Evolutionary conservation across 441 rosid species (phyloP).

Genomic region (Pelargonium myrrhifolium): DNA sequence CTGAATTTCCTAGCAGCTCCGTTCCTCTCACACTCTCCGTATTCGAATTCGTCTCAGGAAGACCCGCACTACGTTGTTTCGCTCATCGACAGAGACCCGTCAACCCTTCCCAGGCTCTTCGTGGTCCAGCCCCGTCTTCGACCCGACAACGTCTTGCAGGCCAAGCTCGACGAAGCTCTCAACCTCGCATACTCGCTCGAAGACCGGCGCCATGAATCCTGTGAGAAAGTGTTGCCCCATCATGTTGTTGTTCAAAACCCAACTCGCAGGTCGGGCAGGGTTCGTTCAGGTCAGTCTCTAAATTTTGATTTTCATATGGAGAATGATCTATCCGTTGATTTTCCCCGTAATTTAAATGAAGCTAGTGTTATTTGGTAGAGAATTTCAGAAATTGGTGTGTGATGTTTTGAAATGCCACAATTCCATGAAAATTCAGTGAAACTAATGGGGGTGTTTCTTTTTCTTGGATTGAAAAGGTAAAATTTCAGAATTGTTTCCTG

Average conservation of each 20-base stretch:
- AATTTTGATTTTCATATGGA: neutral
- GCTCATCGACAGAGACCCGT: constrained; percentile 49
- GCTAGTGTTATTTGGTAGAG: no score
- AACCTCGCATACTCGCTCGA: constrained; percentile 86
- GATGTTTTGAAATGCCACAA: neutral
- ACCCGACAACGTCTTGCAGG: constrained; percentile 49
- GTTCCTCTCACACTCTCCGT: no score
- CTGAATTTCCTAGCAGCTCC: constrained; percentile 8
- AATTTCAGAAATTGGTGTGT: neutral
- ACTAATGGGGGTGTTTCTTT: no score
- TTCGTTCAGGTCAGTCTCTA: constrained; percentile 52
- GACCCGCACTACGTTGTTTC: constrained; percentile 27
- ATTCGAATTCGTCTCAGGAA: constrained; percentile 1
- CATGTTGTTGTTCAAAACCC: constrained; percentile 82
- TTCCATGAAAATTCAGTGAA: no score
- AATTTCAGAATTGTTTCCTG: no score
- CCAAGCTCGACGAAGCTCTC: constrained; percentile 80
- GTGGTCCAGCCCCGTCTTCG: constrained; percentile 82
- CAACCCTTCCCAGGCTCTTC: constrained; percentile 58
- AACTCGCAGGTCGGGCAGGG: constrained; percentile 40
- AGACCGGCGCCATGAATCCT: constrained; percentile 81
- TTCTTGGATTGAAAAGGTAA: no score
- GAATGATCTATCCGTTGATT: neutral
- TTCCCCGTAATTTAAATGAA: neutral
- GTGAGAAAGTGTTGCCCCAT: constrained; percentile 63